Base-by-base conservation (phyloP, 495 filamentous ascomycete genomes). In the Penicillium odoratum region DNA sequence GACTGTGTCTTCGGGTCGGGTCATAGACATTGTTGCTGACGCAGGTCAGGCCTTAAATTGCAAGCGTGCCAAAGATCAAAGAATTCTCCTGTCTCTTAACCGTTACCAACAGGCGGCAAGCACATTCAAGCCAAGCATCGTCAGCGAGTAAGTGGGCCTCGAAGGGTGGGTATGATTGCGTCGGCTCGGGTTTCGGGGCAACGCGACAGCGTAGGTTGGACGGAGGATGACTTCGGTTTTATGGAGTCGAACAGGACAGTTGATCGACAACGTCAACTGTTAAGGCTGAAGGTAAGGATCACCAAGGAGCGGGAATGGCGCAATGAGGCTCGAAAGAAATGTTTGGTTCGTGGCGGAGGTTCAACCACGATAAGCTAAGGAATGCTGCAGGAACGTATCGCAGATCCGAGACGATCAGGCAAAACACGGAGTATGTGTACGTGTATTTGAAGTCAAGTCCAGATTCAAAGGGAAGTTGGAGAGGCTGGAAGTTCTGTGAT, bases 1-100 rank as follows among this genome's bases (percentile, higher is more conserved):
- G 33, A 74, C 58, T 5, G 71, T 71, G 57, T 78, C 75, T 57
- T 77, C 75, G 28, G 75, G 62, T 48, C 71, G 71, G 50, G 63
- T 55, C 72, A 77, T 69, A 60, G 74, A 70, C 53, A 76, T 61
- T 71, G 75, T 75, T 48, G 38, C 55, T 53, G 51, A 42, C 36
- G 44, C 7, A 28, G 21, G 49, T 43, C 28, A 18, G 13, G 53
- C 45, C 16, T 15, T 30, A 11, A 30, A 30, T 46, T 6, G 46
- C 11, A 48, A 48, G n/a, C 8, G 46, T 15, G 46, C 46, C 46
- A 29, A 16, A 48, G 28, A 8, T 28, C 28, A 48, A 48, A 48
- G 30, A 16, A 8, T 26, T 54, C 3, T 26, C 31, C 57, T n/a
- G 42, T 25, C 10, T 11, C n/a, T 26, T 42, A 15, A 61, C 56